Percentiles rank a stretch among this genome's conserved stretches.
Conservation (phyloP, 805 yeast species). For the Nakazawaea molendinolei region DNA sequence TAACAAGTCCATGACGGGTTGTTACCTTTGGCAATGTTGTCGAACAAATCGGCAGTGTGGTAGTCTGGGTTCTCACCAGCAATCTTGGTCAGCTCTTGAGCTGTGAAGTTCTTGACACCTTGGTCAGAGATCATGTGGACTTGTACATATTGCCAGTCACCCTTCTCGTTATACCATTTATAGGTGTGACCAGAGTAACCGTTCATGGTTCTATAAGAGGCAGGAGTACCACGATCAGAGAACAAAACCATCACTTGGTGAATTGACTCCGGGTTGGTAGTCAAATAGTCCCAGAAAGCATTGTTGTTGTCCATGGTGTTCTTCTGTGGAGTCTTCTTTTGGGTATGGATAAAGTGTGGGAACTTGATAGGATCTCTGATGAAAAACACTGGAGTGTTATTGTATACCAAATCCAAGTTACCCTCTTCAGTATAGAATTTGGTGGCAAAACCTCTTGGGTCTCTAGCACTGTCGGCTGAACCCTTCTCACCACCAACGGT, state of each 20-base stretch:
- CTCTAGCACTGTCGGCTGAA: constrained; percentile 77
- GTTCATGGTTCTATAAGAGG: constrained; percentile 68
- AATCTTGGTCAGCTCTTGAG: constrained; percentile 61
- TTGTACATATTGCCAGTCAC: constrained; percentile 75
- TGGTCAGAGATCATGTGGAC: constrained; percentile 68
- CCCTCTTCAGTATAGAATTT: constrained; percentile 83
- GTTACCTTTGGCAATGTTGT: constrained; percentile 71
- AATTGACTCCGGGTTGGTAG: constrained; percentile 63
- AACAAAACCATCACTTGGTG: constrained; percentile 73
- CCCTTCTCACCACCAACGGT: constrained; percentile 86
- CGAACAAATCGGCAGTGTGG: constrained; percentile 74
- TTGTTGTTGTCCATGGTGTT: constrained; percentile 67
- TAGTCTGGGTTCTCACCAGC: constrained; percentile 79
- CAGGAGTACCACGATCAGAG: constrained; percentile 80
- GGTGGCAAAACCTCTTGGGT: constrained; percentile 80
- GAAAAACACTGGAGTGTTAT: constrained; percentile 83
- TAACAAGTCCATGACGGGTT: constrained; percentile 81
- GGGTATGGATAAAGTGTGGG: constrained; percentile 85
- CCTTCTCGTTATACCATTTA: constrained; percentile 70
- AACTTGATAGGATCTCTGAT: constrained; percentile 81
- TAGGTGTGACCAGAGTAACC: constrained; percentile 83
- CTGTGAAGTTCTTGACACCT: constrained; percentile 38
- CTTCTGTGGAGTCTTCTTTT: constrained; percentile 79
- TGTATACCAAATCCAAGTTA: constrained; percentile 77
- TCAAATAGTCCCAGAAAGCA: constrained; percentile 80